These are phyloP conservation scores for Phytopythium cucurbitacearum DNA, from an alignment of 352 stramenopile genomes.

Conservation along the genomic window DNA sequence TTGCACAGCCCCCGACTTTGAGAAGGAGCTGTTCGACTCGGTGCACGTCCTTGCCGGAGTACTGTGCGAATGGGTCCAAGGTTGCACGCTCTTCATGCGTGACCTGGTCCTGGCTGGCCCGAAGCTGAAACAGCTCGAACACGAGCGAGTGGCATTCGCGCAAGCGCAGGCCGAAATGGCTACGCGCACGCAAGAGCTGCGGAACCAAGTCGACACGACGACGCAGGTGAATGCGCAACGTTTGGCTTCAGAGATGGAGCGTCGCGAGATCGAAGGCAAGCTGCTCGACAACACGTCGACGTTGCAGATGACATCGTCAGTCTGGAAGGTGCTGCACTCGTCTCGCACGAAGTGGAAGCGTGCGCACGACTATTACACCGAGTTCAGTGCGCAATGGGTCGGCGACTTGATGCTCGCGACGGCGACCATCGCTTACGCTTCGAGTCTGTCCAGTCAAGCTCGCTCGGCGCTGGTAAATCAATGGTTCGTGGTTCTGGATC, in stretches of 20 bases:
- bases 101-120: constrained; percentile 54
- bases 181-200: constrained; percentile 28
- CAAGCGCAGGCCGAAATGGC: constrained; percentile 28
- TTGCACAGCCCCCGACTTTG: constrained; percentile 57
- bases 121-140: constrained; percentile 45
- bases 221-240: constrained; percentile 29
- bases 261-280: constrained; percentile 37
- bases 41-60: constrained; percentile 51
- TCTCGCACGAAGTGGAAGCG: constrained; percentile 40
- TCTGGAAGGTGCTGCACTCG: constrained; percentile 48
- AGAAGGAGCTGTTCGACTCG: constrained; percentile 33
- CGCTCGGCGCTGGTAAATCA: constrained; percentile 12
- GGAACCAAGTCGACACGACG: constrained; percentile 29
- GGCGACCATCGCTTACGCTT: constrained; percentile 41
- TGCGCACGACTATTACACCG: constrained; percentile 30
- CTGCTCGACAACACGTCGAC: constrained; percentile 50
- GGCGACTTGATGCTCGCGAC: constrained; percentile 67
- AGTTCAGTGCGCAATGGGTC: constrained; percentile 37
- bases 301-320: constrained; percentile 43
- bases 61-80: constrained; percentile 66
- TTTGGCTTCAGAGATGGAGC: constrained; percentile 44
- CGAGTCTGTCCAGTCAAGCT: constrained; percentile 12
- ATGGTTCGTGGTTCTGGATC: constrained; percentile 33
- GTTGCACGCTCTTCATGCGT: constrained; percentile 32
- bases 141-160: constrained; percentile 39